A percentile compares a stretch with the other conserved stretches of the same genome.
These are phyloP conservation scores for Elaphomyces granulatus DNA, from an alignment of 495 filamentous ascomycete species.

Conservation along the genomic window DNA sequence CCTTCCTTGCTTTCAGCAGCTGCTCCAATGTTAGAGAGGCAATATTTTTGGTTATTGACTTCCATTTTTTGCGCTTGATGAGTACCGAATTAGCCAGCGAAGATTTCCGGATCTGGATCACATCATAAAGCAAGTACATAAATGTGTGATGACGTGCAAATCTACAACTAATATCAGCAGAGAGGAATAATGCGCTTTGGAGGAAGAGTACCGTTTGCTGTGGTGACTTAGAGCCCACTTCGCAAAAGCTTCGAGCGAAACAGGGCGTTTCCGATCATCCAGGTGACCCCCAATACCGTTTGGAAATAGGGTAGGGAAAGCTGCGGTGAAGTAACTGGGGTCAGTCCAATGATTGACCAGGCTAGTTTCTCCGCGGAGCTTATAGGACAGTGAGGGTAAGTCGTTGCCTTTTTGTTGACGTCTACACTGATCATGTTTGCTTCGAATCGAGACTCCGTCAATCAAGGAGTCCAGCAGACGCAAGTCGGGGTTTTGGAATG, in stretches of 20 bases:
- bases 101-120: conserved; percentile 5
- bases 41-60: conserved; percentile 1
- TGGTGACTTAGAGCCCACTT: conserved; percentile 8
- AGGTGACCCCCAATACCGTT: conserved; percentile 10
- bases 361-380: too few species aligned
- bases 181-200: not conserved
- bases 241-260: conserved; percentile 4
- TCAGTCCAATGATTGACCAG: conserved; percentile 7
- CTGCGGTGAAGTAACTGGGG: conserved; percentile 8
- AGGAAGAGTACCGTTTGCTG: conserved; percentile 5
- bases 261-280: conserved; percentile 4
- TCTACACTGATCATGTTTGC: too few species aligned
- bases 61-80: conserved; percentile 3
- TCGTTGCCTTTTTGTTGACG: too few species aligned
- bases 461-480: conserved; percentile 3
- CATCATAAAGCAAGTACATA: conserved; percentile 8
- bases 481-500: conserved; percentile 8
- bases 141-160: conserved; percentile 7
- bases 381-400: too few species aligned
- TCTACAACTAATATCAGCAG: too few species aligned
- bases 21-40: conserved; percentile 1
- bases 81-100: conserved; percentile 4
- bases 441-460: not conserved
- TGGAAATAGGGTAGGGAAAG: conserved; percentile 13
- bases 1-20: conserved; percentile 2